These are phyloP conservation scores for Calophaca sinica DNA, from an alignment of 306 rosid genomes.

Conservation along the genomic window DNA sequence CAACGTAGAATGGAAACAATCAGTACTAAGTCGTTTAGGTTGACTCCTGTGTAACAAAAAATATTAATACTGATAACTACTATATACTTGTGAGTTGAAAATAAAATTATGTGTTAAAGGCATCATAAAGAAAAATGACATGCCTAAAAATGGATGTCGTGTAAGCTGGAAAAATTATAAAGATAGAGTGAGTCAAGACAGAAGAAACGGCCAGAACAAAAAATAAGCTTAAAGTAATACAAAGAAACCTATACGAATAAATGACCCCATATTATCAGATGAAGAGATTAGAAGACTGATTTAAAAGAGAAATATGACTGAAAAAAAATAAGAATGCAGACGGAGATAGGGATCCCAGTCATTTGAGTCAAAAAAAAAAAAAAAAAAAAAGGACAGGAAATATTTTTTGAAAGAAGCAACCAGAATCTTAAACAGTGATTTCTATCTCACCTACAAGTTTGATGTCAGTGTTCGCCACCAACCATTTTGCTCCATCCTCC, in stretches of 20 bases:
- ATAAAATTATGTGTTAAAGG: not conserved
- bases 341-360: conserved; percentile 6
- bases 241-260: not conserved
- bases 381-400: not conserved
- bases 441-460: conserved; percentile 83
- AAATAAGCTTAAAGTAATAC: not conserved
- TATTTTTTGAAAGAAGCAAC: conserved; percentile 32
- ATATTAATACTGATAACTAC: not conserved
- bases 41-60: conserved; percentile 17
- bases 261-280: conserved; percentile 13
- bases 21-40: not conserved
- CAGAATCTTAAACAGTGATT: not conserved
- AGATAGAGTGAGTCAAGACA: not conserved
- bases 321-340: conserved; percentile 8
- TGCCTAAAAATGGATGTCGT: conserved; percentile 31
- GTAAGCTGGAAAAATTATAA: not conserved
- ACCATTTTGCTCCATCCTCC: conserved; percentile 94
- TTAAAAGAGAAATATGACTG: conserved; percentile 4
- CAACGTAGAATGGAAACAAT: not conserved
- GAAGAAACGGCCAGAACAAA: conserved; percentile 20
- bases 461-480: conserved; percentile 85
- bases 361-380: not conserved
- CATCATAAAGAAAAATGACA: conserved; percentile 2
- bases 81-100: not conserved
- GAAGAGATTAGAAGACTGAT: conserved; percentile 18